Percentiles rank a stretch among this genome's conserved stretches.
phyloP scores from a whole-genome alignment of 2,329 filamentous ascomycete species.

The Grosmannia huntii region DNA sequence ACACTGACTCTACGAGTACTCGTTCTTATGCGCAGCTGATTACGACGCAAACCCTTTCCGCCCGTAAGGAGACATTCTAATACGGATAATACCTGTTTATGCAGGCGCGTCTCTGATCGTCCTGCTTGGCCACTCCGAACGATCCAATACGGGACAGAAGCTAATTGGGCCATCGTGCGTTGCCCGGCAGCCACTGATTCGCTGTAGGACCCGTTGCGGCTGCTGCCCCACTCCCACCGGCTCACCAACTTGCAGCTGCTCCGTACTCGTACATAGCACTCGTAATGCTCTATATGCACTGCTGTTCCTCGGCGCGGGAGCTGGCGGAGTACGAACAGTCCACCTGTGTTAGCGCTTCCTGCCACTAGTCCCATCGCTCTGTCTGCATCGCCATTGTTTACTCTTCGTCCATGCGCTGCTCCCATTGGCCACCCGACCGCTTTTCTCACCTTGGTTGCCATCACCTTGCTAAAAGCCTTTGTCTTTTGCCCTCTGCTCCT shows the following conservation, averaged over 20 bases:
- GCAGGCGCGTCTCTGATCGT: neutral
- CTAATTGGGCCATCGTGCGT: neutral
- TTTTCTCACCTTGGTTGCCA: neutral
- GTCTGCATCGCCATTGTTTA: conserved; percentile 12
- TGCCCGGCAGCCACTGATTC: conserved; percentile 5
- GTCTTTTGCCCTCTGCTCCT: neutral
- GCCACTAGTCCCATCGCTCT: conserved; percentile 1
- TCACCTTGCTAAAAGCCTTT: neutral
- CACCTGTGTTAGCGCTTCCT: neutral
- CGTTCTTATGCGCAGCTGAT: neutral
- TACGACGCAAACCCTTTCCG: neutral
- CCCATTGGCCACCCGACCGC: conserved; percentile 9
- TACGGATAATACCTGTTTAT: neutral
- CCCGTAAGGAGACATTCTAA: neutral
- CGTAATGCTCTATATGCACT: neutral
- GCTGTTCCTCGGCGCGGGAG: neutral
- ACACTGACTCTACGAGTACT: too few relatives aligned
- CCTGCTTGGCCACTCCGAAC: neutral
- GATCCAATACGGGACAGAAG: neutral
- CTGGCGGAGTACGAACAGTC: neutral
- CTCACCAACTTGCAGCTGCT: neutral
- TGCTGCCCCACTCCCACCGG: neutral
- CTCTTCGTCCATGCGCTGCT: conserved; percentile 4
- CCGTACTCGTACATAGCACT: neutral
- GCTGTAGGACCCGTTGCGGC: neutral